Percentiles rank a stretch among this genome's conserved stretches.
phyloP scores from a whole-genome alignment of 1,284 basidiomycete genomes.

The Cystobasidium sp. region DNA sequence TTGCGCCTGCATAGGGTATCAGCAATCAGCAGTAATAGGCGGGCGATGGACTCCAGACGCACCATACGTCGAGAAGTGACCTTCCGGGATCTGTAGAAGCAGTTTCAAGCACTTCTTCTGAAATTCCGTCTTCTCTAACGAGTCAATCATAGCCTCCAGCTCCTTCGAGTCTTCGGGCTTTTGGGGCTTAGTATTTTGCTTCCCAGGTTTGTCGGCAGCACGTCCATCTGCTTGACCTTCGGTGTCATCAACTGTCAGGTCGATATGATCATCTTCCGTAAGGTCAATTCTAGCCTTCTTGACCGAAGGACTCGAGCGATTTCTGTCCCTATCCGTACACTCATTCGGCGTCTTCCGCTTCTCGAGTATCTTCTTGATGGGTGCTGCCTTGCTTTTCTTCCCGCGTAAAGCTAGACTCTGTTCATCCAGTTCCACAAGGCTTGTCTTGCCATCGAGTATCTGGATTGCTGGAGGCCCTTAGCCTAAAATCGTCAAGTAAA shows the following conservation, averaged over 20 bases:
- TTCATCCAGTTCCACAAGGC: slow-evolving; percentile 38
- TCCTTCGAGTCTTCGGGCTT: slow-evolving; percentile 17
- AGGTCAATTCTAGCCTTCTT: slow-evolving; percentile 19
- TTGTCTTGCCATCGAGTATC: slow-evolving; percentile 27
- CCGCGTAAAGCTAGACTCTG: slow-evolving; percentile 29
- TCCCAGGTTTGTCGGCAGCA: background rate
- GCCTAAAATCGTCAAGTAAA: background rate
- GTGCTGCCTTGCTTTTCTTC: slow-evolving; percentile 26
- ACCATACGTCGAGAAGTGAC: slow-evolving; percentile 38
- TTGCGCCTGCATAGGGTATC: too few relatives aligned
- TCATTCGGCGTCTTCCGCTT: background rate
- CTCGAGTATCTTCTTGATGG: background rate
- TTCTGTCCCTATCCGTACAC: background rate
- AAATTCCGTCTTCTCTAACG: slow-evolving; percentile 38
- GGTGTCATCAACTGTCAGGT: slow-evolving; percentile 9
- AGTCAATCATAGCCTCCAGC: slow-evolving; percentile 39
- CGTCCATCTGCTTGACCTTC: background rate
- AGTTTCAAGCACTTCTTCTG: slow-evolving; percentile 42
- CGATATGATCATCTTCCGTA: slow-evolving; percentile 23
- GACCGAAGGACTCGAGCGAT: background rate
- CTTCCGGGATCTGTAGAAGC: slow-evolving; percentile 34
- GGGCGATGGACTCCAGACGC: background rate
- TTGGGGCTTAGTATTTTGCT: background rate
- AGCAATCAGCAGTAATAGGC: too few relatives aligned
- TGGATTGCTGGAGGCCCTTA: background rate